Evolutionary conservation across 768 basidiomycete genomes (phyloP).

Genomic region (Tulasnella sp.): DNA sequence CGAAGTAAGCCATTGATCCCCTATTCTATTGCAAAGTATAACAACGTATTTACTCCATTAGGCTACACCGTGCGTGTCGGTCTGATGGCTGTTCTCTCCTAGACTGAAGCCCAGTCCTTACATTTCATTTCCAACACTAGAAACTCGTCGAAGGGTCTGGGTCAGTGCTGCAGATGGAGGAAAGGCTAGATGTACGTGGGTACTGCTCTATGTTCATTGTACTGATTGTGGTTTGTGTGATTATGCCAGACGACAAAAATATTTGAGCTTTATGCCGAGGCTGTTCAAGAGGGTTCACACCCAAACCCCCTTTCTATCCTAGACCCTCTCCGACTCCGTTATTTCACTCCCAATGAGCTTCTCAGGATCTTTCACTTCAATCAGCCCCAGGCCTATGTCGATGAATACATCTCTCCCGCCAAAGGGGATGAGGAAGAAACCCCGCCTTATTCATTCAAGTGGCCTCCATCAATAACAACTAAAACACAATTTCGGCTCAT

Average conservation of each 20-base stretch:
- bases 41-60: background rate
- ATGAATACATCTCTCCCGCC: background rate
- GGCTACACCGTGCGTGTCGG: constrained; percentile 3
- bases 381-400: constrained; percentile 30
- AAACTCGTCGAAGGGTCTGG: constrained; percentile 70
- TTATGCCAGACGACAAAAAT: constrained; percentile 53
- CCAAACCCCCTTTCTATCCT: constrained; percentile 53
- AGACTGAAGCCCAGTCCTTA: constrained; percentile 57
- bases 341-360: constrained; percentile 71
- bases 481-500: constrained; percentile 74
- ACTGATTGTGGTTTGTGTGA: background rate
- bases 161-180: constrained; percentile 70
- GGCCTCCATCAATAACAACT: constrained; percentile 57
- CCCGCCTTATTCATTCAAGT: constrained; percentile 45
- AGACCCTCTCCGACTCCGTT: constrained; percentile 59
- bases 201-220: background rate
- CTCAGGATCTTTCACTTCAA: constrained; percentile 63
- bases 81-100: background rate
- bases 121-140: background rate
- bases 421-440: background rate
- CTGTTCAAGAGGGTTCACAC: constrained; percentile 31
- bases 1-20: constrained; percentile 48
- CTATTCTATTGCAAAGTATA: background rate
- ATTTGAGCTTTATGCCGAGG: constrained; percentile 43
- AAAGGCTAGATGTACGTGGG: constrained; percentile 54